phyloP scores from a whole-genome alignment of 2,329 filamentous ascomycete species.

The Cladosporium cucumerinum region DNA sequence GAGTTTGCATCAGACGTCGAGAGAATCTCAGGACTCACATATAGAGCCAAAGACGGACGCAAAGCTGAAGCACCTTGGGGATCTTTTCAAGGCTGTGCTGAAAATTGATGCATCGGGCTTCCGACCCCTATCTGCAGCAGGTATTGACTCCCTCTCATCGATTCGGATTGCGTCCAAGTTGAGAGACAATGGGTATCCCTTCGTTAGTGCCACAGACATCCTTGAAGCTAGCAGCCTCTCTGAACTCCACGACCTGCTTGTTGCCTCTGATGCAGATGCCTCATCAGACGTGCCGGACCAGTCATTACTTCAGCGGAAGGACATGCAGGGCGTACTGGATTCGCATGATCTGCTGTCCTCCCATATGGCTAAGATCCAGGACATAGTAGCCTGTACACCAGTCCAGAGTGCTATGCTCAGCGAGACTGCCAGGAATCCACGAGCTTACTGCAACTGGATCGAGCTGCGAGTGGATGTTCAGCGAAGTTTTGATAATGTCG shows the following conservation, averaged over 20 bases:
- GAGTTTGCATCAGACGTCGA: slow-evolving; percentile 47
- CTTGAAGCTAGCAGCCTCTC: slow-evolving; percentile 53
- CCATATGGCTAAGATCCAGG: slow-evolving; percentile 28
- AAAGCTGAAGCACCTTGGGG: slow-evolving; percentile 15
- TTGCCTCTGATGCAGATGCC: neutral
- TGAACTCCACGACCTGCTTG: neutral
- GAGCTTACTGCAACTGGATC: slow-evolving; percentile 75
- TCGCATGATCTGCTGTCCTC: neutral
- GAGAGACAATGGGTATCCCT: slow-evolving; percentile 52
- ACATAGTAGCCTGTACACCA: slow-evolving; percentile 61
- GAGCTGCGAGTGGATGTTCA: slow-evolving; percentile 55
- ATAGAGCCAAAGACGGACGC: slow-evolving; percentile 29
- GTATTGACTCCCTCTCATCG: slow-evolving; percentile 64
- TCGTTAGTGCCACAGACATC: slow-evolving; percentile 58
- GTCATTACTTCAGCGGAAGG: neutral
- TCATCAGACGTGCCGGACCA: neutral
- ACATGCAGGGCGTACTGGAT: neutral
- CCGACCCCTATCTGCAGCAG: slow-evolving; percentile 38
- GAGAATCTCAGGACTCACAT: slow-evolving; percentile 3
- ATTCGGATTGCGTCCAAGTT: slow-evolving; percentile 64
- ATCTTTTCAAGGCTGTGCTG: slow-evolving; percentile 25
- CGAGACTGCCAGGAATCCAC: slow-evolving; percentile 60
- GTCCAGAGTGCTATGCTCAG: slow-evolving; percentile 77
- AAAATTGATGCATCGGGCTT: neutral
- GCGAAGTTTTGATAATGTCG: slow-evolving; percentile 17